A percentile compares a stretch with the other conserved stretches of the same genome.
Conservation (phyloP, 495 filamentous ascomycete species). For the Pyrenopolyporus hunteri region DNA sequence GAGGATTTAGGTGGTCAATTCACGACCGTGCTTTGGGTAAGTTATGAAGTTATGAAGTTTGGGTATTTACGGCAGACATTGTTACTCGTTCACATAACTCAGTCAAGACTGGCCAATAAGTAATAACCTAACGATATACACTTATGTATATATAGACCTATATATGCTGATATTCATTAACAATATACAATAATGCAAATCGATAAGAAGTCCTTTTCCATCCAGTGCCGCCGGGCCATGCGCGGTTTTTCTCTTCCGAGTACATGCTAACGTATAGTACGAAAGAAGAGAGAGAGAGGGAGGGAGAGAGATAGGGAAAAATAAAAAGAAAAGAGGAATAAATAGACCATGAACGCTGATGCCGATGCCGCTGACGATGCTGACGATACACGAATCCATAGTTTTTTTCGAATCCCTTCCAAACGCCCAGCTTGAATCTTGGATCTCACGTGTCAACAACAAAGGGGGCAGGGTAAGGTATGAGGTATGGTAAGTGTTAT, state of each 20-base stretch:
- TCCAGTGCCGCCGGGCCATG: not conserved
- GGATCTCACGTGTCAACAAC: not conserved
- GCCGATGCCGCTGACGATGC: not conserved
- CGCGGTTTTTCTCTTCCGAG: not conserved
- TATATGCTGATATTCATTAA: conserved; percentile 20
- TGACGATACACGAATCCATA: not conserved
- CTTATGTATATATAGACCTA: not conserved
- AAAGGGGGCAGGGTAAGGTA: not conserved
- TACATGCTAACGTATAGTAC: conserved; percentile 12
- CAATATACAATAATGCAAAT: conserved; percentile 21
- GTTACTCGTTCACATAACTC: too few relatives aligned
- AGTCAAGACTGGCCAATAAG: too few relatives aligned
- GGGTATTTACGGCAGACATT: too few relatives aligned
- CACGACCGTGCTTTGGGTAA: too few relatives aligned
- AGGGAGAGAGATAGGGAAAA: not conserved
- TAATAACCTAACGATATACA: not conserved
- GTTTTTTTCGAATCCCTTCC: not conserved
- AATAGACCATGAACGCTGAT: conserved; percentile 2
- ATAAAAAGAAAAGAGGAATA: too few relatives aligned
- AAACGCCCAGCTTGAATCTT: conserved; percentile 20
- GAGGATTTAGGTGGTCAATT: too few relatives aligned
- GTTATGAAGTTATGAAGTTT: too few relatives aligned
- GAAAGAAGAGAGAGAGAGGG: too few relatives aligned
- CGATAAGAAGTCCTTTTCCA: conserved; percentile 3
- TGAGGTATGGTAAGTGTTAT: not conserved